phyloP scores from a whole-genome alignment of 352 stramenopile species.

The Paralagenidium karlingii region DNA sequence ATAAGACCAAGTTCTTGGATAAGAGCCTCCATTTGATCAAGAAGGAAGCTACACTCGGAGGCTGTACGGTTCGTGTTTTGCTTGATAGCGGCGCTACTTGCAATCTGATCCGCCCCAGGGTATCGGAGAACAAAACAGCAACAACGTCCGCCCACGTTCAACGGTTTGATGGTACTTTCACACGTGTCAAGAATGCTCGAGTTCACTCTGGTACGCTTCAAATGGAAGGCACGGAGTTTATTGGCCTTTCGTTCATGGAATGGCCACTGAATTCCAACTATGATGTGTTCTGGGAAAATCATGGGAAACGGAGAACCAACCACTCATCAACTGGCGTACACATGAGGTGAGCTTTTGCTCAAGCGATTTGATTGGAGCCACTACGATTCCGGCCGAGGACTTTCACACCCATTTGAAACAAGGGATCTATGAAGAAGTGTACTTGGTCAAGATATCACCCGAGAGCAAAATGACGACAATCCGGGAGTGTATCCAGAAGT shows the following conservation, averaged over 20 bases:
- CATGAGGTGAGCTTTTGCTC: background rate
- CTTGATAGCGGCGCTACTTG: background rate
- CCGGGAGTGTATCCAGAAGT: background rate
- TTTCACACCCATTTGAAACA: too few species aligned
- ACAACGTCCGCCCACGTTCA: background rate
- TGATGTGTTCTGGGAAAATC: background rate
- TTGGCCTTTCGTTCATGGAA: too few species aligned
- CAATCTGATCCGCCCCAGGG: background rate
- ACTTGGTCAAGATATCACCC: background rate
- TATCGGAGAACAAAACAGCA: background rate
- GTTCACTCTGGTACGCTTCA: too few species aligned
- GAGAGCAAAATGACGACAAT: background rate
- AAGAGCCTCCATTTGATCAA: background rate
- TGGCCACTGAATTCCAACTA: background rate
- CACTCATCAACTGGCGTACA: constrained; percentile 5
- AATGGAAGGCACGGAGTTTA: too few species aligned
- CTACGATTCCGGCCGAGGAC: too few species aligned
- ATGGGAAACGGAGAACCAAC: background rate
- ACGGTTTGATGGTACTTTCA: background rate
- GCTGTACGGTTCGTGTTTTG: background rate
- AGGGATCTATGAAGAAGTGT: constrained; percentile 1
- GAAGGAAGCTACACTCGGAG: background rate
- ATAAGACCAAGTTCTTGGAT: background rate
- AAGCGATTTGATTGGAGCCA: background rate
- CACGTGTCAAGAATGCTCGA: too few species aligned